Conservation (phyloP, 176 grass and related monocot species). For the Luzula sylvatica region DNA sequence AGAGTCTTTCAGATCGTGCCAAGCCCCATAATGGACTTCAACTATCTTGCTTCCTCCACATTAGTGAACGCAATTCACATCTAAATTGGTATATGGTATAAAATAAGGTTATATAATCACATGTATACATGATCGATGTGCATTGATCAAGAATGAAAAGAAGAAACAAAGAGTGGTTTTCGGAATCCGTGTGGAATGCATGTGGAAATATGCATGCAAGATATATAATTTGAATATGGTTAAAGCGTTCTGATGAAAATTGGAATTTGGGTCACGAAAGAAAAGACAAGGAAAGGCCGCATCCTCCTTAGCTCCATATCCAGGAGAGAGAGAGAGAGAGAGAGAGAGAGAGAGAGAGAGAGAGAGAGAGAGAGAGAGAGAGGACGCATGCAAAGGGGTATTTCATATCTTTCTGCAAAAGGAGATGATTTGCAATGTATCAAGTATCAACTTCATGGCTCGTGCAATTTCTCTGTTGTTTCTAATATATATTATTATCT, state of each 20-base stretch:
- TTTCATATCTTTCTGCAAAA: conserved; percentile 20
- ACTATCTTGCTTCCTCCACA: too few relatives aligned
- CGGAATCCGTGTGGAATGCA: conserved; percentile 20
- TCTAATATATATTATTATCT: not conserved
- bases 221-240: not conserved
- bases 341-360: conserved; percentile 1
- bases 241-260: conserved; percentile 10
- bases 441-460: not conserved
- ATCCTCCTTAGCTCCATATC: too few relatives aligned
- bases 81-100: too few relatives aligned
- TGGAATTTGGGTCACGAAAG: conserved; percentile 22
- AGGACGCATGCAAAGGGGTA: conserved; percentile 8
- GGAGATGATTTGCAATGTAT: conserved; percentile 15
- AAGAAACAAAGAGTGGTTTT: conserved; percentile 10
- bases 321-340: not conserved
- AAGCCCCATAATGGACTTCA: too few relatives aligned
- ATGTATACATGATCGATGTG: too few relatives aligned
- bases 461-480: conserved; percentile 18
- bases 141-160: not conserved
- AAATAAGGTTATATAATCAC: too few relatives aligned
- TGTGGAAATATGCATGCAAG: conserved; percentile 13
- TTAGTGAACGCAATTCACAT: too few relatives aligned
- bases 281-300: conserved; percentile 27
- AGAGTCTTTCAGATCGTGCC: too few relatives aligned
- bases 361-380: not conserved